These are phyloP conservation scores for Penicillium sp. DNA, from an alignment of 2,329 filamentous ascomycete species.

Conservation along the genomic window DNA sequence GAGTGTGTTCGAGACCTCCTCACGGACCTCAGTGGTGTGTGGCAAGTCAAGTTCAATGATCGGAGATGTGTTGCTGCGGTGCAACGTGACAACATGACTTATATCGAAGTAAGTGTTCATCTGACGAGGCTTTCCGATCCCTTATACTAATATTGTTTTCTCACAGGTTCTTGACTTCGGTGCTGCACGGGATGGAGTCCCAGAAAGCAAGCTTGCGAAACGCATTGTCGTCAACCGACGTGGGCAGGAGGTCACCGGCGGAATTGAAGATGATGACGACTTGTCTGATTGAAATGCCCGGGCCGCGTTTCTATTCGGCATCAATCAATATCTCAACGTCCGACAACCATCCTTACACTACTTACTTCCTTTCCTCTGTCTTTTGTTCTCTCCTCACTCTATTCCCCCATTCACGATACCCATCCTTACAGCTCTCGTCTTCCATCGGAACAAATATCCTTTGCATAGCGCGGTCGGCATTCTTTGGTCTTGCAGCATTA, in stretches of 20 bases:
- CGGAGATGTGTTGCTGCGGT: conserved; percentile 93
- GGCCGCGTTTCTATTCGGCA: neutral
- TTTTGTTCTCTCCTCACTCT: conserved; percentile 14
- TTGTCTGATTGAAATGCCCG: conserved; percentile 18
- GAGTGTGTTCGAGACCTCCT: conserved; percentile 90
- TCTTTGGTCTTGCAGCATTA: conserved; percentile 33
- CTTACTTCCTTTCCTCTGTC: conserved; percentile 8
- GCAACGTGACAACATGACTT: conserved; percentile 86
- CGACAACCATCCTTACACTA: neutral
- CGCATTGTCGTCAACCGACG: conserved; percentile 58
- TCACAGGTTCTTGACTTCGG: conserved; percentile 92
- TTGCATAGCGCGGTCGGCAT: conserved; percentile 43
- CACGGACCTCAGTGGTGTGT: conserved; percentile 92
- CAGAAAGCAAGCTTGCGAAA: conserved; percentile 71
- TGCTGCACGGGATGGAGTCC: conserved; percentile 81
- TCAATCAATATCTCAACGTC: neutral
- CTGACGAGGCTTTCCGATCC: neutral
- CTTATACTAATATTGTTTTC: conserved; percentile 13
- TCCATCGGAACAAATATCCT: conserved; percentile 25
- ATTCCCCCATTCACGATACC: conserved; percentile 36
- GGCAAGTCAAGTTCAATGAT: conserved; percentile 98
- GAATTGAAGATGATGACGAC: conserved; percentile 33
- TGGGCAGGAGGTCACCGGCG: conserved; percentile 35
- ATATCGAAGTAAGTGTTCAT: conserved; percentile 74
- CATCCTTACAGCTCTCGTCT: conserved; percentile 31